Conservation (phyloP, 345 rosid genomes). For the Alliaria petiolata region DNA sequence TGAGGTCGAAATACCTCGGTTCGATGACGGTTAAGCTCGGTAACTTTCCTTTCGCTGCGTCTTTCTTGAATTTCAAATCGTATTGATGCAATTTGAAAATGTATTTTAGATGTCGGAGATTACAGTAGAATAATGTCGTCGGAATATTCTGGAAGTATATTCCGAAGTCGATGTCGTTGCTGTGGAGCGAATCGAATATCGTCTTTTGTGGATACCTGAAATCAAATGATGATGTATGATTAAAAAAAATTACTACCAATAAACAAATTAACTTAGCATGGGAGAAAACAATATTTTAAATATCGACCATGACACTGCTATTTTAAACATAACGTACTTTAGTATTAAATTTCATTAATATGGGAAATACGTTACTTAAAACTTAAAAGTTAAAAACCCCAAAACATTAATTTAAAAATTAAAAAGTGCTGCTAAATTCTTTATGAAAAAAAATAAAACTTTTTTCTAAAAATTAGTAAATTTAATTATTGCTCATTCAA, state of each 20-base stretch:
- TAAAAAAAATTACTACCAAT: too few species aligned
- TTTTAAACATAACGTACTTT: too few species aligned
- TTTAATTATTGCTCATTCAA: not conserved
- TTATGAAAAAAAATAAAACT: not conserved
- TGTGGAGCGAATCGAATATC: conserved; percentile 83
- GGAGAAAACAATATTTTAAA: too few species aligned
- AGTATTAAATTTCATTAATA: not conserved
- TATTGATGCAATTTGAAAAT: conserved; percentile 63
- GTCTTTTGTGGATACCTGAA: conserved; percentile 70
- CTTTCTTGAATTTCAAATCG: conserved; percentile 57
- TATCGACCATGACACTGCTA: too few species aligned
- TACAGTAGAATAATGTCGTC: conserved; percentile 76
- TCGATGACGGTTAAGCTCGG: conserved; percentile 79
- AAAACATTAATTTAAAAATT: not conserved
- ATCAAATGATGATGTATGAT: not conserved
- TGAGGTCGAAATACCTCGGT: conserved; percentile 83
- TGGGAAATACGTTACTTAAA: not conserved
- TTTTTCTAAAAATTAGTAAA: not conserved
- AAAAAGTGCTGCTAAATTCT: not conserved
- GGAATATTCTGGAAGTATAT: conserved; percentile 82
- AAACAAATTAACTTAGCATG: too few species aligned
- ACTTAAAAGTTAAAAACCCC: not conserved
- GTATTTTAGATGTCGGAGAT: conserved; percentile 79
- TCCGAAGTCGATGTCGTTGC: conserved; percentile 61
- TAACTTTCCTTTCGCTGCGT: conserved; percentile 69